phyloP scores from a whole-genome alignment of 305 asterid species.

The Rubia occidens region DNA sequence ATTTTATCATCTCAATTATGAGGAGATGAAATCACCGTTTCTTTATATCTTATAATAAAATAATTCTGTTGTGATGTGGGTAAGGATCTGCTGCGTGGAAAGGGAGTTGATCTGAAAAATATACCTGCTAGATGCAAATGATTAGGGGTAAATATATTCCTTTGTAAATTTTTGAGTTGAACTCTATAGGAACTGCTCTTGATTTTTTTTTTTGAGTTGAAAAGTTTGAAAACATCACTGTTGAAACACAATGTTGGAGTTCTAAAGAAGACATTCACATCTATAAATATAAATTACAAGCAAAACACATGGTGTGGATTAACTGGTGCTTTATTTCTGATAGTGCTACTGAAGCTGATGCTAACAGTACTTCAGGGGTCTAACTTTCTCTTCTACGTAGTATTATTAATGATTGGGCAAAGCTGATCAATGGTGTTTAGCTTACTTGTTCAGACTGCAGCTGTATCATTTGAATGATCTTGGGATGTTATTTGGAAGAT shows the following conservation, averaged over 20 bases:
- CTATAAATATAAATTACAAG: not conserved
- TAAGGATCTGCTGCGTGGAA: not conserved
- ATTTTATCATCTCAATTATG: not conserved
- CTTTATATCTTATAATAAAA: too few relatives aligned
- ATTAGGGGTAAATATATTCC: not conserved
- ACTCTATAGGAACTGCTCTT: not conserved
- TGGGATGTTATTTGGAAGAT: constrained; percentile 49
- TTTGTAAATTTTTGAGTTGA: not conserved
- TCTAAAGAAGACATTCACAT: not conserved
- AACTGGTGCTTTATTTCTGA: not conserved
- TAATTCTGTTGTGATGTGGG: not conserved
- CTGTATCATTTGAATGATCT: constrained; percentile 50
- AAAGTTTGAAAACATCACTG: not conserved
- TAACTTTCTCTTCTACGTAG: not conserved
- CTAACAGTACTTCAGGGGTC: not conserved
- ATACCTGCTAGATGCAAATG: not conserved
- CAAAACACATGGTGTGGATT: not conserved
- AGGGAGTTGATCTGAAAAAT: not conserved
- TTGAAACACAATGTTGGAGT: not conserved
- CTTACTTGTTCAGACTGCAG: constrained; percentile 28
- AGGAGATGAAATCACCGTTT: not conserved
- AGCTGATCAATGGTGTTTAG: not conserved
- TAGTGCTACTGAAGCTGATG: not conserved
- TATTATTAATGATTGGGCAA: not conserved
- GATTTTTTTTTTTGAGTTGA: too few relatives aligned